Percentiles rank a stretch among this genome's conserved stretches.
phyloP scores from a whole-genome alignment of 306 rosid genomes.

The Alnus rubra region DNA sequence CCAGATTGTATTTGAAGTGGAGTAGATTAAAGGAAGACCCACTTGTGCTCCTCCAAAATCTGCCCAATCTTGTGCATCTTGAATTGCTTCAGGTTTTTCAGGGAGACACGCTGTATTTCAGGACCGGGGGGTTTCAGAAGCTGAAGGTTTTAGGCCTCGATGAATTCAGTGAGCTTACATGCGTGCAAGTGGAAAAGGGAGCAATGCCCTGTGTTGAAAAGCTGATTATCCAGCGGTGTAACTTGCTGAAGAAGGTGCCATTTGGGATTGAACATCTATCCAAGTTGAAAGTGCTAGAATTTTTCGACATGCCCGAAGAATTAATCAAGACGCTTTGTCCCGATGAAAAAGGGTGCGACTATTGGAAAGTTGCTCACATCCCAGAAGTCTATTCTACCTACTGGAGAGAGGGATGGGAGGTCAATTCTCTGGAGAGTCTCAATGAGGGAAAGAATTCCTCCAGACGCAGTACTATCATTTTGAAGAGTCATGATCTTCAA shows the following conservation, averaged over 20 bases:
- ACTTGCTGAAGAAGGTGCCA: slow-evolving; percentile 48
- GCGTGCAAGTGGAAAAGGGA: slow-evolving; percentile 51
- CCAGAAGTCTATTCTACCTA: slow-evolving; percentile 62
- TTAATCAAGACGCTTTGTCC: slow-evolving; percentile 48
- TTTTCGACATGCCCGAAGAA: slow-evolving; percentile 65
- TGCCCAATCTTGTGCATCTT: slow-evolving; percentile 54
- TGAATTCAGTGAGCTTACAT: slow-evolving; percentile 48
- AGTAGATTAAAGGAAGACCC: slow-evolving; percentile 45
- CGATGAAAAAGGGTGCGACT: slow-evolving; percentile 44
- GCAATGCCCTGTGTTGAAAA: slow-evolving; percentile 69
- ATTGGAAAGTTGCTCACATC: slow-evolving; percentile 51
- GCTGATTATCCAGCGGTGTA: slow-evolving; percentile 56
- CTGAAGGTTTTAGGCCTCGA: slow-evolving; percentile 65
- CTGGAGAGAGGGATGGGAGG: slow-evolving; percentile 76
- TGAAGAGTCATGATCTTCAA: background rate
- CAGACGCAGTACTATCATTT: background rate
- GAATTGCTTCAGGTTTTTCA: slow-evolving; percentile 51
- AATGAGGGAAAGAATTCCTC: background rate
- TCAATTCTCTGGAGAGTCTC: slow-evolving; percentile 17
- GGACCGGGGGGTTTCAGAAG: slow-evolving; percentile 53
- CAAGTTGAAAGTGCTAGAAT: slow-evolving; percentile 53
- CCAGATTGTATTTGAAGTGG: slow-evolving; percentile 43
- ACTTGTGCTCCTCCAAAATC: slow-evolving; percentile 39
- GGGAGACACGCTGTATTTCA: slow-evolving; percentile 50
- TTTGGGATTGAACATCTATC: slow-evolving; percentile 51